Evolutionary conservation across 495 filamentous ascomycete species (phyloP), one percentile per base, ranked within the genome.

Genomic region (Penicillium odoratum): DNA sequence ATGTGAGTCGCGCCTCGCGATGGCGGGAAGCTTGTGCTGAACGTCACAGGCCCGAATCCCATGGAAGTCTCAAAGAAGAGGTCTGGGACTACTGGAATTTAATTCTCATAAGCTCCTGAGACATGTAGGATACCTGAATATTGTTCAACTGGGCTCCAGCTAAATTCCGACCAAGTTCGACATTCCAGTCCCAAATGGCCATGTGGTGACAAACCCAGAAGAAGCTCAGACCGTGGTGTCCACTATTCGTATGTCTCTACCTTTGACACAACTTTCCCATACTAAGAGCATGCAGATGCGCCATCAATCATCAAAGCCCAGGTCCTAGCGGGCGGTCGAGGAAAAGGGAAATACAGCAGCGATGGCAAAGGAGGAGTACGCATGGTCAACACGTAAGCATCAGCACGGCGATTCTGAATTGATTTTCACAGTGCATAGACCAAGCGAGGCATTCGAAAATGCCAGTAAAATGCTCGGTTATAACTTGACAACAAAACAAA

Each of bases 381-480:
- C 7, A 64, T 71, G 3, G 69, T 71, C 5, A 53, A 59, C 0
- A 62, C 64, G 70, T 71, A 5, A 59, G 63, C 49, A 15, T 9
- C 8, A 21, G 21, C 21, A 21, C 21, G 21, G 21, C 21, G 21
- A 21, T 21, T 21, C 8, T 8, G 13, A 9, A 36, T 11, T 36
- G 7, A 11, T 11, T 36, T 9, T 33, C 6, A 33, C 25, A 13
- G 8, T 0, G 2, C 15, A 3, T 21, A 71, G 71, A 18, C 64
- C 68, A 4, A 58, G 28, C 26, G 69, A 74, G 44, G 71, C 69
- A 0, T 70, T 61, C 46, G 53, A 70, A 36, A 68, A 60, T 29
- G 69, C 71, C n/a, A 59, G 63, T 5, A 58, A 69, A 3, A 74
- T 74, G 71, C 62, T 74, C n/a, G 68, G 66, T 3, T 53, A 70